Conservation (phyloP, 2,329 filamentous ascomycete genomes). For the Laburnicola sp. region DNA sequence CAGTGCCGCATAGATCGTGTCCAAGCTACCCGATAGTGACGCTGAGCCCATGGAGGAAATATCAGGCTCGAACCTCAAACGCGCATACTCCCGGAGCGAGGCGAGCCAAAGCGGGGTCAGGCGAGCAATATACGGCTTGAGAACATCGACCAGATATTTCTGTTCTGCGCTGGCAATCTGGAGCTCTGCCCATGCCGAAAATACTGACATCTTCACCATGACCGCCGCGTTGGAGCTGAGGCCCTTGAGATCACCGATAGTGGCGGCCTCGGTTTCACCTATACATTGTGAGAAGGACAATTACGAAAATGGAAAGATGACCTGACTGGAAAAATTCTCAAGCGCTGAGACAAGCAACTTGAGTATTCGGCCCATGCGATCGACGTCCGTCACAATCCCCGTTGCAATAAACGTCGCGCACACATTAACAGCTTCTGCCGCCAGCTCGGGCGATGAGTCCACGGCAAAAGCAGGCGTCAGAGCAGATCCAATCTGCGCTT, state of each 20-base stretch:
- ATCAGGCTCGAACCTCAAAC: conserved; percentile 91
- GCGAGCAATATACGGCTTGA: conserved; percentile 86
- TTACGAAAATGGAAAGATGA: neutral
- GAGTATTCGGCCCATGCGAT: conserved; percentile 97
- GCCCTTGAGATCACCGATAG: conserved; percentile 89
- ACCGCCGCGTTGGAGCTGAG: conserved; percentile 95
- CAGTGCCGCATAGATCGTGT: conserved; percentile 91
- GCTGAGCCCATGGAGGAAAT: conserved; percentile 87
- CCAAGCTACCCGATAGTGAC: conserved; percentile 79
- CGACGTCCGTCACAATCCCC: conserved; percentile 94
- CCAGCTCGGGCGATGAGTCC: conserved; percentile 93
- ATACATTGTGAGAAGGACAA: conserved; percentile 18
- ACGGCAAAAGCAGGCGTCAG: conserved; percentile 93
- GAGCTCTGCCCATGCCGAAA: conserved; percentile 94
- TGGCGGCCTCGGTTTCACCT: conserved; percentile 73
- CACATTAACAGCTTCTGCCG: conserved; percentile 93
- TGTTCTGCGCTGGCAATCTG: conserved; percentile 95
- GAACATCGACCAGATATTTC: conserved; percentile 81
- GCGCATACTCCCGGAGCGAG: conserved; percentile 89
- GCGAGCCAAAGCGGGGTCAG: conserved; percentile 93
- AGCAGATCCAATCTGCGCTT: conserved; percentile 96
- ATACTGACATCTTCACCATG: conserved; percentile 98
- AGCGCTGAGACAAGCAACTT: conserved; percentile 89
- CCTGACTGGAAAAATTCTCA: conserved; percentile 79
- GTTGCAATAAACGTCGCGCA: conserved; percentile 98